These are phyloP conservation scores for Tetrapisispora pingtungensis DNA, from an alignment of 805 yeast species.

Conservation along the genomic window DNA sequence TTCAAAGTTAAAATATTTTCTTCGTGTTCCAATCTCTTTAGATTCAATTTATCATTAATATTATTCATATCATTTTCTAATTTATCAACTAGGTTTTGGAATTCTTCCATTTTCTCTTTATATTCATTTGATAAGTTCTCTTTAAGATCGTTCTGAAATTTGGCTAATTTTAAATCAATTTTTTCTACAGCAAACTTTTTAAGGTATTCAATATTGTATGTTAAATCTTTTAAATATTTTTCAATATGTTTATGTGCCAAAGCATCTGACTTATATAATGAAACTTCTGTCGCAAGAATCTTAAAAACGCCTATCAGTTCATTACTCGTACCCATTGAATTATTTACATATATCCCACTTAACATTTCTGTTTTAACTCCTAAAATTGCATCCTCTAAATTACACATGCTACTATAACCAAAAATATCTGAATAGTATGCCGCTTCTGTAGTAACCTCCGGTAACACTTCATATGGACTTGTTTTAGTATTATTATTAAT, in stretches of 20 bases:
- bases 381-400: slow-evolving; percentile 41
- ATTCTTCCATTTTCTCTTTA: slow-evolving; percentile 12
- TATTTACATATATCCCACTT: slow-evolving; percentile 49
- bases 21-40: slow-evolving; percentile 8
- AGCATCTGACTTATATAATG: slow-evolving; percentile 50
- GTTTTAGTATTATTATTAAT: background rate
- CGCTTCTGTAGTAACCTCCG: slow-evolving; percentile 12
- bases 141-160: slow-evolving; percentile 23
- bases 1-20: slow-evolving; percentile 15
- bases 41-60: slow-evolving; percentile 8
- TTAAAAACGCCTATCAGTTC: slow-evolving; percentile 47
- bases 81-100: slow-evolving; percentile 9
- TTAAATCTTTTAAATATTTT: slow-evolving; percentile 44
- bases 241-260: slow-evolving; percentile 46
- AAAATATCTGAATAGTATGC: slow-evolving; percentile 53
- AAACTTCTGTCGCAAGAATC: slow-evolving; percentile 43
- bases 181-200: slow-evolving; percentile 26
- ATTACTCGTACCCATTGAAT: slow-evolving; percentile 48
- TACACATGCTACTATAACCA: slow-evolving; percentile 43
- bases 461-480: background rate
- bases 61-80: slow-evolving; percentile 11
- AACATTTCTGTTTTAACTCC: slow-evolving; percentile 39
- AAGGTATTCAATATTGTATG: slow-evolving; percentile 22
- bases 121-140: slow-evolving; percentile 20
- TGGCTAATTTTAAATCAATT: slow-evolving; percentile 22